Percentiles rank a stretch among this genome's conserved stretches.
phyloP scores from a whole-genome alignment of 2,329 filamentous ascomycete species.

The Cadophora sp. region DNA sequence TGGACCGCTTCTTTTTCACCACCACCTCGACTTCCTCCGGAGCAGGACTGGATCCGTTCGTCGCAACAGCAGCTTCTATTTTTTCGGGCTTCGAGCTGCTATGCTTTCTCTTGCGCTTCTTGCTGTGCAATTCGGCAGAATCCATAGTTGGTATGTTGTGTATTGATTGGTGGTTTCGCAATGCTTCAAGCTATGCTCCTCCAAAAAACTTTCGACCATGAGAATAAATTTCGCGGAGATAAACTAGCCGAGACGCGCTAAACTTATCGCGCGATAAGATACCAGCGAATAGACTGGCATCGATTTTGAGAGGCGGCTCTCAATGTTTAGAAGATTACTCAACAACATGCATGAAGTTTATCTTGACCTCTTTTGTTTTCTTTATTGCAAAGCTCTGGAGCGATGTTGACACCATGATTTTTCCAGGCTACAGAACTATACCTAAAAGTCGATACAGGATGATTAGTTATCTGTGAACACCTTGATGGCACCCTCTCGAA shows the following conservation, averaged over 20 bases:
- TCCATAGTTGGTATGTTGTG: slow-evolving; percentile 32
- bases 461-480: background rate
- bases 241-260: slow-evolving; percentile 30
- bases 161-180: slow-evolving; percentile 5
- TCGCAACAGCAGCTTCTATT: slow-evolving; percentile 21
- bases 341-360: slow-evolving; percentile 7
- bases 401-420: background rate
- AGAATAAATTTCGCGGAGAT: slow-evolving; percentile 25
- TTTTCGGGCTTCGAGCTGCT: slow-evolving; percentile 35
- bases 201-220: slow-evolving; percentile 22
- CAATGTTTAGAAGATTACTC: slow-evolving; percentile 5
- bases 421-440: too few relatives aligned
- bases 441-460: too few relatives aligned
- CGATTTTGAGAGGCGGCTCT: background rate
- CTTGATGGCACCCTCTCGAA: slow-evolving; percentile 12
- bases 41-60: slow-evolving; percentile 23
- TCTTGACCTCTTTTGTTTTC: background rate
- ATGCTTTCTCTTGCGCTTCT: slow-evolving; percentile 46
- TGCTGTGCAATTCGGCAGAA: slow-evolving; percentile 39
- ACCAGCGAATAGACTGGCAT: background rate
- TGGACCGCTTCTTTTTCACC: slow-evolving; percentile 35
- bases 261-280: slow-evolving; percentile 22
- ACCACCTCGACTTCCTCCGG: slow-evolving; percentile 14
- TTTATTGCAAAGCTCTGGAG: background rate
- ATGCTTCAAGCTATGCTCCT: background rate